Base-by-base conservation (phyloP, 768 basidiomycete species). In the Butyriboletus loyo region DNA sequence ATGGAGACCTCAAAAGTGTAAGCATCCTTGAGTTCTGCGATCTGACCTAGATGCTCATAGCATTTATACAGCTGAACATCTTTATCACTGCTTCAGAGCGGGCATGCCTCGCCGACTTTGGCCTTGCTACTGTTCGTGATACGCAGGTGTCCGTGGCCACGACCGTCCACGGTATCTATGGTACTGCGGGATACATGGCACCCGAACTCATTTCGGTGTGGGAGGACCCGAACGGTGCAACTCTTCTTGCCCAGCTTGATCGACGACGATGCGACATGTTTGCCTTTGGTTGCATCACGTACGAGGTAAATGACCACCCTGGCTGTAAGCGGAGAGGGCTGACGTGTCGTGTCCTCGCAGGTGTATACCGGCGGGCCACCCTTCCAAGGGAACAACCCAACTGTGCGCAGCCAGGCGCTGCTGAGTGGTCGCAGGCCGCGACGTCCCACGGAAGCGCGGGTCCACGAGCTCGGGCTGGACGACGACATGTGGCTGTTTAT, bases 1-100 rank as follows among this genome's bases (percentile, higher is more conserved):
- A 77, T 19, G 76, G 77, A 10, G 77, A 77, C 48, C 52, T 77
- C 21, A 77, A 76, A 59, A 70, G 71, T 28, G 77, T 77, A 47
- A 55, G 73, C 53, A 10, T 34, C 37, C 27, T 3, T 21, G 31
- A 17, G 24, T n/a, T 25, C 15, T 21, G 2, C 44, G 8, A 25
- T 39, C 7, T 3, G 13, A 32, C 5, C 13, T 10, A 38, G 43
- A 31, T 4, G 10, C 35, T 62, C 13, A 63, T 14, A 0, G 3
- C n/a, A 21, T 21, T 36, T 5, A 3, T 14, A n/a, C 28, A 71
- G 69, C 37, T 58, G 1, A 71, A 72, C 43, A 56, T 72, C 30
- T 60, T 72, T 9, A 34, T 72, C 35, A 50, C 66, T 7, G 42
- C 56, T 22, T 66, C 62, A 1, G 54, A 46, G 36, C 55, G 53